A percentile compares a stretch with the other conserved stretches of the same genome.
These are phyloP conservation scores for Trichoderma koningiopsis DNA, from an alignment of 2,329 filamentous ascomycete species.

Conservation along the genomic window DNA sequence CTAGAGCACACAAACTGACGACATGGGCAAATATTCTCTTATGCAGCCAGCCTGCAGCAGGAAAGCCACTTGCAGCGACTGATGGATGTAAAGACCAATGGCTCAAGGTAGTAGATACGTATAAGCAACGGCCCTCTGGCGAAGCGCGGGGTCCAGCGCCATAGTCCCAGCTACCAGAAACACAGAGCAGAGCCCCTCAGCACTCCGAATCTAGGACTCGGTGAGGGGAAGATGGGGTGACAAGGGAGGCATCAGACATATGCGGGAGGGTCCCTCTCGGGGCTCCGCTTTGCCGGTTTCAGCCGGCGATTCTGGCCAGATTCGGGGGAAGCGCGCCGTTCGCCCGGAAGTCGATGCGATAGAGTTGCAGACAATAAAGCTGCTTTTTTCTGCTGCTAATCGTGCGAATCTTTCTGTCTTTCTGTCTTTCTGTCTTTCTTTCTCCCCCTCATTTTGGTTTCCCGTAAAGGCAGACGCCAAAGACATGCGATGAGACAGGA, in stretches of 20 bases:
- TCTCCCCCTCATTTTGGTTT: neutral
- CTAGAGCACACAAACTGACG: neutral
- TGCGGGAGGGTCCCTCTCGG: neutral
- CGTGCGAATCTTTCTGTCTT: neutral
- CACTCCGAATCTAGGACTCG: neutral
- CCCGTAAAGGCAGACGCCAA: neutral
- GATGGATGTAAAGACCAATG: neutral
- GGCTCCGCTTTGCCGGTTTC: constrained; percentile 13
- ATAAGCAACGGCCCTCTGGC: neutral
- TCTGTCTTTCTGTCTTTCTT: too few species aligned
- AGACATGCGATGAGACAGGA: neutral
- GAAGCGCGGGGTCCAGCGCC: neutral
- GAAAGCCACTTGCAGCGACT: neutral
- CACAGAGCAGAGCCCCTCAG: neutral
- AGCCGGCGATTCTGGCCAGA: neutral
- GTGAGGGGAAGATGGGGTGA: neutral
- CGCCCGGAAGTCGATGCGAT: neutral
- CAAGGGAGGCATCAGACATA: neutral
- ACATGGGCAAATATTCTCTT: neutral
- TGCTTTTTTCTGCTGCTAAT: too few species aligned
- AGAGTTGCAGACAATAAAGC: neutral
- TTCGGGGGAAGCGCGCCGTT: constrained; percentile 1
- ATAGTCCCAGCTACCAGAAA: neutral
- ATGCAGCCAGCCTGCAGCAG: neutral
- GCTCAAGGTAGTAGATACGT: neutral